phyloP scores from a whole-genome alignment of 2,329 filamentous ascomycete genomes.

The Cladorrhinum sp. region DNA sequence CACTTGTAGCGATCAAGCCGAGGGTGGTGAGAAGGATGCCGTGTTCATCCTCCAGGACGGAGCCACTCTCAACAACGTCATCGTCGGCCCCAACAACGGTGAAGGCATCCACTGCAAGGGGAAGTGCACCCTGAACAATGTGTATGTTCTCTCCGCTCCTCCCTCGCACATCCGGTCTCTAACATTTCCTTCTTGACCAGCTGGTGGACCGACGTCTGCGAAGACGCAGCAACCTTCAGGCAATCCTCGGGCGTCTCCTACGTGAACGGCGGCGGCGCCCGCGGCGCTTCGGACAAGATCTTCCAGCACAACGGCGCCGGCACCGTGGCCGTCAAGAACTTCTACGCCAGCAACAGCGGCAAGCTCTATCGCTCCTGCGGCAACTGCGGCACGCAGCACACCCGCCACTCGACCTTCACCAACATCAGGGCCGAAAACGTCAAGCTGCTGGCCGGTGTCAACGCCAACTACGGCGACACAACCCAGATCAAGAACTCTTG shows the following conservation, averaged over 20 bases:
- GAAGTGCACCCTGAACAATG: slow-evolving; percentile 40
- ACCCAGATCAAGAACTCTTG: slow-evolving; percentile 27
- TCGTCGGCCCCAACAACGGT: slow-evolving; percentile 47
- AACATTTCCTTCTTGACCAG: slow-evolving; percentile 21
- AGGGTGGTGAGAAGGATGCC: slow-evolving; percentile 36
- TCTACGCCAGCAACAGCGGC: slow-evolving; percentile 42
- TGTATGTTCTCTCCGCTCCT: slow-evolving; percentile 19
- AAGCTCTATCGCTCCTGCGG: slow-evolving; percentile 48
- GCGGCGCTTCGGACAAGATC: slow-evolving; percentile 36
- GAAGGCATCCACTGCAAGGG: slow-evolving; percentile 50
- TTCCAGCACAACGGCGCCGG: slow-evolving; percentile 40
- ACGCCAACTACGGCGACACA: slow-evolving; percentile 46
- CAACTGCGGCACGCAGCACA: slow-evolving; percentile 43
- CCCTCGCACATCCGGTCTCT: too few species aligned
- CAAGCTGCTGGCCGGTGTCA: slow-evolving; percentile 43
- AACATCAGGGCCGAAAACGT: slow-evolving; percentile 44
- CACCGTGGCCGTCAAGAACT: slow-evolving; percentile 36
- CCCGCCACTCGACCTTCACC: slow-evolving; percentile 42
- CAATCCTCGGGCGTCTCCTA: slow-evolving; percentile 37
- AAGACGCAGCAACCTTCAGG: slow-evolving; percentile 37
- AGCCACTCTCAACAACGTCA: slow-evolving; percentile 49
- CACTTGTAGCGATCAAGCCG: slow-evolving; percentile 26
- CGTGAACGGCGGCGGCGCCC: slow-evolving; percentile 39
- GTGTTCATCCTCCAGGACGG: slow-evolving; percentile 51
- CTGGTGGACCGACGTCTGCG: slow-evolving; percentile 36